These are phyloP conservation scores for Mrakia gelida DNA, from an alignment of 768 basidiomycete genomes.

Conservation along the genomic window DNA sequence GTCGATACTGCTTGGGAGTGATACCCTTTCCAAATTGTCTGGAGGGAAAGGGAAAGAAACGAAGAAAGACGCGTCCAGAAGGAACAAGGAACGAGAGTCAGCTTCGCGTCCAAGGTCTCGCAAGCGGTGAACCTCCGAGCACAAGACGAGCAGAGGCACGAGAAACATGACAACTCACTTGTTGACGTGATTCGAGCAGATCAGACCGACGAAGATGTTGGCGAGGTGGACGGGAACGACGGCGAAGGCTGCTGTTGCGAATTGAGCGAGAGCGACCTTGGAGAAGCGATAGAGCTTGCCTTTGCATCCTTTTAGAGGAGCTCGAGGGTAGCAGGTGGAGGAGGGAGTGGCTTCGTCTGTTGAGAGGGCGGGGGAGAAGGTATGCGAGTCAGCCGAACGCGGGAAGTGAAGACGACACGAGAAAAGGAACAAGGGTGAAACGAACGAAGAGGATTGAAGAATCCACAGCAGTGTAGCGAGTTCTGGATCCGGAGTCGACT, in stretches of 20 bases:
- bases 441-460: conserved; percentile 54
- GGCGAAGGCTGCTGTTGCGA: conserved; percentile 56
- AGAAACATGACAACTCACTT: conserved; percentile 31
- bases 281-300: conserved; percentile 57
- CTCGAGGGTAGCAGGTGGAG: conserved; percentile 58
- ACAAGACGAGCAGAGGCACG: neutral
- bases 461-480: conserved; percentile 60
- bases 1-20: conserved; percentile 58
- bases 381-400: neutral
- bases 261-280: conserved; percentile 48
- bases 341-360: conserved; percentile 57
- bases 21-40: conserved; percentile 62
- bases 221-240: conserved; percentile 58
- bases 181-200: conserved; percentile 66
- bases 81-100: neutral
- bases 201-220: conserved; percentile 57
- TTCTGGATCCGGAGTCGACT: conserved; percentile 58
- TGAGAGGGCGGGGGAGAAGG: neutral
- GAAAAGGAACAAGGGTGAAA: conserved; percentile 1
- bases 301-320: conserved; percentile 65
- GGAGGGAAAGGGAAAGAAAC: conserved; percentile 35
- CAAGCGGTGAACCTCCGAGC: neutral
- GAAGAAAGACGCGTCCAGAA: neutral
- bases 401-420: too few species aligned
- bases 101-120: neutral